phyloP scores from a whole-genome alignment of 495 filamentous ascomycete species.

The Immersiella caudata region DNA sequence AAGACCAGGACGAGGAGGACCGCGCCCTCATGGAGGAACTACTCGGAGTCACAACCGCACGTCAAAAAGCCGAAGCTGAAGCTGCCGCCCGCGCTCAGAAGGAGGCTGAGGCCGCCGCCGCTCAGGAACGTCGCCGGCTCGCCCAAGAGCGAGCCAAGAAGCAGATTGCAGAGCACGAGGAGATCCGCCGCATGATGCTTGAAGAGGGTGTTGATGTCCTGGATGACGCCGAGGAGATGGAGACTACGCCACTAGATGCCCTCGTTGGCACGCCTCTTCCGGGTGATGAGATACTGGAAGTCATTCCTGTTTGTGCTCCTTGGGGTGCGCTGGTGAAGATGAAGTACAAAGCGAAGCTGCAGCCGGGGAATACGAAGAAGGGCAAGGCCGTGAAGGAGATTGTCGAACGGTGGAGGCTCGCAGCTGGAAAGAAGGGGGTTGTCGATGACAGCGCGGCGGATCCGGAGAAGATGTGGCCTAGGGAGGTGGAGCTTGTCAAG shows the following conservation, averaged over 20 bases:
- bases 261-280: slow-evolving; percentile 76
- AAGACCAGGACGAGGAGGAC: slow-evolving; percentile 92
- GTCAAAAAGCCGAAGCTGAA: slow-evolving; percentile 55
- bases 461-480: slow-evolving; percentile 75
- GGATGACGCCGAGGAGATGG: slow-evolving; percentile 58
- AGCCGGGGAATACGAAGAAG: slow-evolving; percentile 88
- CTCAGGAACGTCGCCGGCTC: slow-evolving; percentile 69
- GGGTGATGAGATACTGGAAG: slow-evolving; percentile 87
- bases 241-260: slow-evolving; percentile 66
- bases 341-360: slow-evolving; percentile 91
- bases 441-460: slow-evolving; percentile 62
- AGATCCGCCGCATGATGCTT: slow-evolving; percentile 59
- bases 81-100: slow-evolving; percentile 53
- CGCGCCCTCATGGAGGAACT: slow-evolving; percentile 78
- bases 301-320: slow-evolving; percentile 87
- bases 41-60: slow-evolving; percentile 69
- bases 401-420: slow-evolving; percentile 71
- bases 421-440: slow-evolving; percentile 56
- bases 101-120: slow-evolving; percentile 64
- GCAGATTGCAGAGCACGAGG: slow-evolving; percentile 66
- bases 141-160: slow-evolving; percentile 75
- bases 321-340: slow-evolving; percentile 76
- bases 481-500: slow-evolving; percentile 81
- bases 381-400: slow-evolving; percentile 94
- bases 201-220: slow-evolving; percentile 50